Evolutionary conservation across 1,139 yeast genomes (phyloP), one percentile per base, ranked within the genome.

Genomic region (Debaryomycetaceae sp.): DNA sequence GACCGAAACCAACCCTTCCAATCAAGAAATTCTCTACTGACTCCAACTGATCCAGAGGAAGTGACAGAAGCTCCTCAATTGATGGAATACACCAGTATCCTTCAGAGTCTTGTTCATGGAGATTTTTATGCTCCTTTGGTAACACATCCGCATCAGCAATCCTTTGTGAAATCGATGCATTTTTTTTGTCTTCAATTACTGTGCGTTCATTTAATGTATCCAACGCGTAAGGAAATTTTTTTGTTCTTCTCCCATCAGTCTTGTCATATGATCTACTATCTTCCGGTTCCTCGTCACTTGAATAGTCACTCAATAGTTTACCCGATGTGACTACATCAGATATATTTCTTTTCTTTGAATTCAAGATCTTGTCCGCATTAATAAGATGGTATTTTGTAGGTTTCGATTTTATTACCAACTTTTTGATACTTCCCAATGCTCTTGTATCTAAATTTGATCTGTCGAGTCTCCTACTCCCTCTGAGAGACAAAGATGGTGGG

Each of bases 61-160:
- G 59, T 7, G 65, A 54, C 1, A 75, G 59, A 6, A 90, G 69
- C 31, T 78, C 81, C 2, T 70, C 70, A 11, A 87, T 68, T 0
- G 87, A 65, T 1, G 97, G 97, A 1, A 83, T 75, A 47, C 89
- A 81, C 95, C 96, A 90, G 61, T 90, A 90, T 2, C 83, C 90
- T 34, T 73, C 72, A 31, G 55, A 52, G 23, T 27, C 5, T 41
- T 23, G 17, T 50, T 50, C 31, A 47, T 34, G 13, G n/a, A 34
- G 3, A 34, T 34, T 34, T 14, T 34, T 13, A 8, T 7, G 13
- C n/a, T 8, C 37, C 13, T 34, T 34, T 4, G 37, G n/a, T 6
- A 49, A 36, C 11, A 35, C 39, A 13, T 41, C 45, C 13, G 34
- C 39, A 9, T 40, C 40, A 6, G 39, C n/a, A 8, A 42, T 33